Percentiles rank a stretch among this genome's conserved stretches.
Evolutionary conservation across 495 filamentous ascomycete species (phyloP).

Genomic region (Pyronema omphalodes): DNA sequence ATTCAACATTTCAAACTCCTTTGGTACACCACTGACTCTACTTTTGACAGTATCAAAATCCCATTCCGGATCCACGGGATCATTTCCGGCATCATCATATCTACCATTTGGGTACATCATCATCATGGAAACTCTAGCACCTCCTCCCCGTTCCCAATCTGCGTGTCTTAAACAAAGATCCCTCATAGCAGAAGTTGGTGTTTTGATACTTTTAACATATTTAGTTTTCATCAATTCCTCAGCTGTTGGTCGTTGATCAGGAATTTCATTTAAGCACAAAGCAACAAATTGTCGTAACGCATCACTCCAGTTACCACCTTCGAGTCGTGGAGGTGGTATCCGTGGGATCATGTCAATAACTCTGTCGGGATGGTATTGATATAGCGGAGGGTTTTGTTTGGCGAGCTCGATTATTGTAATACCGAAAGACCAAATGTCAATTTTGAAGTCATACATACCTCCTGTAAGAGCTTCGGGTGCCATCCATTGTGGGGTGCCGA

Average conservation of each 20-base stretch:
- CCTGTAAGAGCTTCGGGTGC: conserved; percentile 64
- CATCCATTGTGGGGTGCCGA: conserved; percentile 96
- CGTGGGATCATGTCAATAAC: conserved; percentile 29
- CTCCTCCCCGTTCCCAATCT: conserved; percentile 69
- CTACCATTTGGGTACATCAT: conserved; percentile 33
- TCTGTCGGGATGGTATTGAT: conserved; percentile 33
- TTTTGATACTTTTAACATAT: conserved; percentile 43
- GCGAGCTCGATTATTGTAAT: conserved; percentile 84
- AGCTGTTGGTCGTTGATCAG: conserved; percentile 52
- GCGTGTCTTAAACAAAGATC: conserved; percentile 68
- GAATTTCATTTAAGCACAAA: conserved; percentile 60
- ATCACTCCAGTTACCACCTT: conserved; percentile 59
- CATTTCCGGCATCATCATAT: conserved; percentile 13
- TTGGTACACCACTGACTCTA: conserved; percentile 20
- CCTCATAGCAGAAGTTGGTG: conserved; percentile 45
- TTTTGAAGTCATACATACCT: conserved; percentile 39
- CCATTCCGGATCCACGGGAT: conserved; percentile 56
- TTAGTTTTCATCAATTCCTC: conserved; percentile 45
- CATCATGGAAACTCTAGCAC: conserved; percentile 71
- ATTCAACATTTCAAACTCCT: conserved; percentile 2
- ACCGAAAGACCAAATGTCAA: conserved; percentile 93
- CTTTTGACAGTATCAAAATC: conserved; percentile 39
- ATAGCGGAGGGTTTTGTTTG: conserved; percentile 61
- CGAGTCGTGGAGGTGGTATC: conserved; percentile 42
- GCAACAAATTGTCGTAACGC: conserved; percentile 58